Percentiles rank a stretch among this genome's conserved stretches.
Evolutionary conservation across 2,329 filamentous ascomycete species (phyloP).

Genomic region (Rhinocladiella similis): DNA sequence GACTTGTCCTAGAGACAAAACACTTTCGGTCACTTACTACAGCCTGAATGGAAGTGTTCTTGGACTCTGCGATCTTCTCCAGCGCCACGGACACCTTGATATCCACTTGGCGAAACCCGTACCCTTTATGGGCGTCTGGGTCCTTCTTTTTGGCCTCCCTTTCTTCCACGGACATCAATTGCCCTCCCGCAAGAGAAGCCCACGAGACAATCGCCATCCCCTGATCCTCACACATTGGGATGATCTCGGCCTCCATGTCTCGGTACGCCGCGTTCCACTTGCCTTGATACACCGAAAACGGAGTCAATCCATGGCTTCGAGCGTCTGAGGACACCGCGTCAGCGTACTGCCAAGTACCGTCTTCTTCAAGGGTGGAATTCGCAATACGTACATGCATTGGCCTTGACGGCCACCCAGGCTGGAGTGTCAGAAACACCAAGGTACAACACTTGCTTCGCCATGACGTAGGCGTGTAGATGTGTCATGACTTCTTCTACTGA

Average conservation of each 20-base stretch:
- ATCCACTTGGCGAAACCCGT: slow-evolving; percentile 1
- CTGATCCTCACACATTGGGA: slow-evolving; percentile 63
- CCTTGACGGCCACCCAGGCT: slow-evolving; percentile 41
- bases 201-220: slow-evolving; percentile 63
- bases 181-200: slow-evolving; percentile 54
- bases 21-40: slow-evolving; percentile 3
- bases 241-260: slow-evolving; percentile 68
- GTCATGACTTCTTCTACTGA: slow-evolving; percentile 69
- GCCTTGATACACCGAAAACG: slow-evolving; percentile 70
- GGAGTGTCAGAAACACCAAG: slow-evolving; percentile 47
- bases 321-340: slow-evolving; percentile 52
- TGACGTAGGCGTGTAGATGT: slow-evolving; percentile 61
- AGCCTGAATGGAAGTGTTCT: slow-evolving; percentile 8
- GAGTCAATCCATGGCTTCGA: slow-evolving; percentile 64
- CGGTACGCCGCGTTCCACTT: slow-evolving; percentile 60
- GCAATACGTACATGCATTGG: slow-evolving; percentile 39
- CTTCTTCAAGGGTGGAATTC: neutral
- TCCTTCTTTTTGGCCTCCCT: slow-evolving; percentile 33
- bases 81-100: slow-evolving; percentile 19
- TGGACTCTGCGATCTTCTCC: slow-evolving; percentile 19
- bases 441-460: slow-evolving; percentile 64
- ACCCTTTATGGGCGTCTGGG: slow-evolving; percentile 18
- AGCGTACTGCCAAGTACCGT: neutral
- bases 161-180: slow-evolving; percentile 46
- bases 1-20: neutral